Conservation (phyloP, 176 grass and related monocot genomes). For the Oryza punctata region DNA sequence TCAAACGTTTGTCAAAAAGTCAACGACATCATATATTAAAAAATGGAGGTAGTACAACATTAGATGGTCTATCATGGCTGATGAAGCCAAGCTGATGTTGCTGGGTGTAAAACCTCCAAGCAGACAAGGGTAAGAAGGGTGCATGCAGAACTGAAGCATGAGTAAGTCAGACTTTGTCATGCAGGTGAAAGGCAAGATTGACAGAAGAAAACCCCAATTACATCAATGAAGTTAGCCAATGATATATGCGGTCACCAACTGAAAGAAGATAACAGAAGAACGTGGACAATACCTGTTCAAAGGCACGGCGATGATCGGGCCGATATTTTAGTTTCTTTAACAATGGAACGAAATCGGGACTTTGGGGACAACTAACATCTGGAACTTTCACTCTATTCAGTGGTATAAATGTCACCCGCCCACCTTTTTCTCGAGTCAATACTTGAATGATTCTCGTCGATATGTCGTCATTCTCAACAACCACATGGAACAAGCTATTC, state of each 20-base stretch:
- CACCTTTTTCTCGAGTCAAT: conserved; percentile 94
- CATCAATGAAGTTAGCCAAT: conserved; percentile 12
- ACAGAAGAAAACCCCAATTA: conserved; percentile 3
- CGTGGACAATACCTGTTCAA: conserved; percentile 68
- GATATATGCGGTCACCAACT: conserved; percentile 15
- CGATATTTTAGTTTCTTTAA: conserved; percentile 93
- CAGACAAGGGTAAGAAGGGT: background rate
- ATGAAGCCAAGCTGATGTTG: conserved; percentile 17
- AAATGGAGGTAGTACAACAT: background rate
- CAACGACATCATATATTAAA: no score
- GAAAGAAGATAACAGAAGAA: conserved; percentile 3
- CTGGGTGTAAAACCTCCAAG: conserved; percentile 16
- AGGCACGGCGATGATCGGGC: conserved; percentile 77
- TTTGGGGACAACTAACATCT: conserved; percentile 78
- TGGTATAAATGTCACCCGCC: conserved; percentile 97
- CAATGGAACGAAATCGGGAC: conserved; percentile 87
- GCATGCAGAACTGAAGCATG: conserved; percentile 12
- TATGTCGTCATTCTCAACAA: conserved; percentile 90
- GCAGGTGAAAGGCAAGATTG: conserved; percentile 14
- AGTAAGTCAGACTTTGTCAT: conserved; percentile 25
- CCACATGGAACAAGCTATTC: conserved; percentile 93
- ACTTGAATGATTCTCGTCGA: conserved; percentile 90
- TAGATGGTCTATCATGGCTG: conserved; percentile 4
- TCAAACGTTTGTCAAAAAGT: no score
- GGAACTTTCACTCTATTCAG: conserved; percentile 86